Base-by-base conservation (phyloP, 192 early-diverging fungal genomes). In the Podila verticillata region DNA sequence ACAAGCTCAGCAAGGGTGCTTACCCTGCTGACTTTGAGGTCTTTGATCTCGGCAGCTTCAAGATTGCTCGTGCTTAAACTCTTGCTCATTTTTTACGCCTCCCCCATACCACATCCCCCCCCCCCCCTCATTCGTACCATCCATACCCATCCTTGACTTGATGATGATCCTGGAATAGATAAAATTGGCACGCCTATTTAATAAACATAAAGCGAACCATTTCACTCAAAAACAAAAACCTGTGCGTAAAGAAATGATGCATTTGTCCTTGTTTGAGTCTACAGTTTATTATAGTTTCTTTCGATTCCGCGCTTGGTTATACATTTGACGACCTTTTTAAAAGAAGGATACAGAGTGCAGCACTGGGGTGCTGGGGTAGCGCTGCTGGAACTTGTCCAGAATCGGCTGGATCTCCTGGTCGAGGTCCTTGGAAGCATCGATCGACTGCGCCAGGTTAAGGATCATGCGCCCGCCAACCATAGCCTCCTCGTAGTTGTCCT, bases 401-500 rank as follows among this genome's bases (percentile, higher is more conserved):
- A 98, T 93, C 13, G 73, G 81, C 48, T 92, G 90, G 72, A 98
- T 94, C 26, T 96, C 93, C n/a, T 91, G 88, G 61, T 96, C 94
- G n/a, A 96, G 72, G 73, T 98, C 94, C 13, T 66, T 69, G 0
- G 89, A 59, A n/a, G 81, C 70, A 30, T 92, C 88, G 78, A 91
- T 88, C 81, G 89, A 86, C 12, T 75, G 82, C 8, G 93, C 96
- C 51, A 99, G 81, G 71, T 95, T 87, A 31, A 95, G 70, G 39
- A 99, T 96, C 29, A 93, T 90, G 70, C 92, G 86, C 9, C 93
- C 97, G 5, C 97, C 97, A 0, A 95, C 72, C 22, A 87, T 74
- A 0, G 97, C 96, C 68, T 97, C 95, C 70, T 93, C 89, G 51
- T 95, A 92, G 83, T 96, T 99, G 80, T 99, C 97, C 68, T 93